Evolutionary conservation across 306 rosid genomes (phyloP).

Genomic region (Lathyrus aphaca): DNA sequence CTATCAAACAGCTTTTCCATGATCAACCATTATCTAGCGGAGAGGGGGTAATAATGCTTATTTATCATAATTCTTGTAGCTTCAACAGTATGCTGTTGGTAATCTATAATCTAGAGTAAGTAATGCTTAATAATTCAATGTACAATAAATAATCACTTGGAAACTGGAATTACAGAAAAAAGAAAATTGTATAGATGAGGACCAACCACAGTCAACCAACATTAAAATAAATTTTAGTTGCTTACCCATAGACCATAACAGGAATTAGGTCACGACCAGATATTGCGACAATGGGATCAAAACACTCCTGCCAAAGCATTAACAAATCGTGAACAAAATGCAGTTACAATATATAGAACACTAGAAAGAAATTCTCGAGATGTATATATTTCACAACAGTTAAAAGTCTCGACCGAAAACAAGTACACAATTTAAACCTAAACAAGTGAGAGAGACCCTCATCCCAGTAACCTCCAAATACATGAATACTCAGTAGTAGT

Average conservation of each 20-base stretch:
- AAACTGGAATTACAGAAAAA: slow-evolving; percentile 16
- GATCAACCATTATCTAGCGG: not conserved
- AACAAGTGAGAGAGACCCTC: slow-evolving; percentile 15
- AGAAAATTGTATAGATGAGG: not conserved
- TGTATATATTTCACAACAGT: slow-evolving; percentile 19
- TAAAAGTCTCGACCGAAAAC: not conserved
- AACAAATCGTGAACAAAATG: slow-evolving; percentile 24
- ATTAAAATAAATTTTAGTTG: slow-evolving; percentile 26
- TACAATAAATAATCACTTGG: slow-evolving; percentile 19
- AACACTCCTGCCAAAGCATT: slow-evolving; percentile 81
- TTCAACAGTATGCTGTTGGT: slow-evolving; percentile 19
- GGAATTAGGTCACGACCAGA: slow-evolving; percentile 99
- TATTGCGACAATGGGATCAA: slow-evolving; percentile 94
- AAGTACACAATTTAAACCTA: not conserved
- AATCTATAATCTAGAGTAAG: not conserved
- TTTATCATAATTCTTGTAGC: slow-evolving; percentile 15
- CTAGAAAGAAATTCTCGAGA: slow-evolving; percentile 16
- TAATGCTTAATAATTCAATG: slow-evolving; percentile 15
- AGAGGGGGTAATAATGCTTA: not conserved
- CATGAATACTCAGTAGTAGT: not conserved
- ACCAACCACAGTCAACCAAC: slow-evolving; percentile 11
- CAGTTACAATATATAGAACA: not conserved
- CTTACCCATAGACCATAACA: slow-evolving; percentile 99
- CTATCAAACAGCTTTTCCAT: slow-evolving; percentile 7
- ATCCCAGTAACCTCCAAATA: not conserved